A percentile compares a stretch with the other conserved stretches of the same genome.
phyloP scores from a whole-genome alignment of 257 asterid species.

The Jacaranda copaia region DNA sequence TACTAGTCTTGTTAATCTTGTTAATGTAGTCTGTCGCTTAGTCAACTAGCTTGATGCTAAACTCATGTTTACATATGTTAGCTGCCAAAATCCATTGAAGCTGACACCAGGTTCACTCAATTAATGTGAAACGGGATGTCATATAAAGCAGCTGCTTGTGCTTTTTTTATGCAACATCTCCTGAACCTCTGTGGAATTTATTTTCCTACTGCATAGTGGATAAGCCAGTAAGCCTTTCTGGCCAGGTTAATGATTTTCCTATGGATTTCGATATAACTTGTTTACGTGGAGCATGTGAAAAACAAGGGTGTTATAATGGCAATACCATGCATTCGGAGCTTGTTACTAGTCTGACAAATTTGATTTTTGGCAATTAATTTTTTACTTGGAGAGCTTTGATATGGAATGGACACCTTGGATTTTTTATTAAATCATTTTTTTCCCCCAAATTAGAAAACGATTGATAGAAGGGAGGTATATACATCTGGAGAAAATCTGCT shows the following conservation, averaged over 20 bases:
- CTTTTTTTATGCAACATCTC: not conserved
- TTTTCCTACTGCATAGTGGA: not conserved
- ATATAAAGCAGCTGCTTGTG: conserved; percentile 10
- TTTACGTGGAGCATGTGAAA: not conserved
- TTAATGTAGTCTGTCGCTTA: not conserved
- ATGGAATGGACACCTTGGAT: not conserved
- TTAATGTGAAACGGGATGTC: conserved; percentile 21
- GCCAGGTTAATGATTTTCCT: not conserved
- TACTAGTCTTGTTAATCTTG: not conserved
- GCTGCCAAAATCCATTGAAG: not conserved
- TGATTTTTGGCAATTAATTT: not conserved
- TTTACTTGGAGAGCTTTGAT: not conserved
- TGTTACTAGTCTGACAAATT: not conserved
- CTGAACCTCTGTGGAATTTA: not conserved
- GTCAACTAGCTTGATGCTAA: not conserved
- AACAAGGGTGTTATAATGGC: not conserved
- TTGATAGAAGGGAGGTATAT: not conserved
- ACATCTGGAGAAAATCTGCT: not conserved
- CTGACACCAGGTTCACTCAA: not conserved
- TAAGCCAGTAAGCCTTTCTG: no score
- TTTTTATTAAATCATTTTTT: not conserved
- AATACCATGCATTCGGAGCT: not conserved
- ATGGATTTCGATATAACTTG: not conserved
- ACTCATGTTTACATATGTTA: not conserved
- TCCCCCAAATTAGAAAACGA: not conserved